Evolutionary conservation across 768 basidiomycete genomes (phyloP), one percentile per base, ranked within the genome.

Genomic region (Podaxis rugospora): DNA sequence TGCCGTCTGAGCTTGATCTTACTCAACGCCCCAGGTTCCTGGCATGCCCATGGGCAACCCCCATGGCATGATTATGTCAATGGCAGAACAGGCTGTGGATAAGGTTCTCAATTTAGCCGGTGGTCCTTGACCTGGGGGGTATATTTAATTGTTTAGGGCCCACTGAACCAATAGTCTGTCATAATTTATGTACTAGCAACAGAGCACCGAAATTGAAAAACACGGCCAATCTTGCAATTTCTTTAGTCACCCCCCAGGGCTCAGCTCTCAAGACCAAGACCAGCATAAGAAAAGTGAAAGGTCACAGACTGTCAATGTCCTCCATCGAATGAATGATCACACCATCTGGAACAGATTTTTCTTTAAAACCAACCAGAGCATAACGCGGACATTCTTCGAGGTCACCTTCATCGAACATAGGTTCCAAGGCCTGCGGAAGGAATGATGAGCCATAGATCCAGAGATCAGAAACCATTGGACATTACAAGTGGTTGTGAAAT

Each of bases 1-100:
- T 25, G 25, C 28, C 5, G 21, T 13, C 14, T 14, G 7, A 28
- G 37, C 25, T 5, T 52, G 9, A 9, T 46, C 42, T 7, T 13
- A 47, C 10, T 27, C 42, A 25, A 11, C 10, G 4, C 16, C 32
- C n/a, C 23, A 59, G 59, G 27, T 59, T 5, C 51, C 59, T 32
- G 59, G 59, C n/a, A 23, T 53, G 51, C 40, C 51, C 14, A 59
- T 53, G 59, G 51, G 51, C 16, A 59, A 59, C n/a, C 59, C 59
- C 1, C 59, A 59, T 35, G 51, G 51, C n/a, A 53, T 51, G 51
- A 14, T 59, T 23, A 59, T 59, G 59, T 51, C 59, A 0, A 44
- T 53, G 51, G 59, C 59, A 5, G 59, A 59, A 46, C 59, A 59
- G 25, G 59, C 51, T 13, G 59, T 59, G 2, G 51, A 39, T 18